Conservation (phyloP, 768 basidiomycete species). For the Auricularia auricula-judae region DNA sequence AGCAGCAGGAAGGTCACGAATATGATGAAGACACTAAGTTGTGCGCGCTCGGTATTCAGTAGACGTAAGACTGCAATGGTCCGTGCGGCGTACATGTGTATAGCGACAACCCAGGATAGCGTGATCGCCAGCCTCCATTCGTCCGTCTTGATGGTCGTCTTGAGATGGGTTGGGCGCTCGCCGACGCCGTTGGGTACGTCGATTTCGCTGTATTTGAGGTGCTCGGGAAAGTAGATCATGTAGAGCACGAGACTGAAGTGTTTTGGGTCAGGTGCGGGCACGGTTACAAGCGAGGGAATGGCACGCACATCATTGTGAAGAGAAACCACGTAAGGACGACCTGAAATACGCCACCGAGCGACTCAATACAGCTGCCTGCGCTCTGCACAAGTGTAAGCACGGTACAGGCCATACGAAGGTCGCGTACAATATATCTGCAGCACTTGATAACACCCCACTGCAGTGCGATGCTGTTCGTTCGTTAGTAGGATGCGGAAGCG, state of each 20-base stretch:
- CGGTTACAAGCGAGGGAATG: neutral
- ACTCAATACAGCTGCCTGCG: conserved; percentile 61
- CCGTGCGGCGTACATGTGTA: conserved; percentile 58
- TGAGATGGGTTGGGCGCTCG: conserved; percentile 13
- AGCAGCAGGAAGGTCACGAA: conserved; percentile 57
- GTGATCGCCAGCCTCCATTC: conserved; percentile 74
- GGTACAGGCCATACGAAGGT: neutral
- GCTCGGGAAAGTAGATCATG: conserved; percentile 81
- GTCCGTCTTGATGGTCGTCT: conserved; percentile 41
- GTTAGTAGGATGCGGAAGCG: conserved; percentile 2
- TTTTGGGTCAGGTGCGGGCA: neutral
- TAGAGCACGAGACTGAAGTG: conserved; percentile 70
- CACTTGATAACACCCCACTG: conserved; percentile 78
- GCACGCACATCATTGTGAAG: conserved; percentile 73
- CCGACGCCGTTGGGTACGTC: conserved; percentile 19
- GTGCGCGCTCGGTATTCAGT: neutral
- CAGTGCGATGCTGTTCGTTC: conserved; percentile 52
- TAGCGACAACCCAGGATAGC: conserved; percentile 55
- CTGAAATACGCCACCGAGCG: conserved; percentile 73
- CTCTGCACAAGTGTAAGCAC: conserved; percentile 30
- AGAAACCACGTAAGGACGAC: conserved; percentile 74
- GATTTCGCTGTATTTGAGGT: conserved; percentile 58
- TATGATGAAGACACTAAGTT: conserved; percentile 38
- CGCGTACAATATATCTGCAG: conserved; percentile 64
- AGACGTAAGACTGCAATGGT: neutral